Evolutionary conservation across 257 asterid species (phyloP).

Genomic region (Thymus mandschuricus): DNA sequence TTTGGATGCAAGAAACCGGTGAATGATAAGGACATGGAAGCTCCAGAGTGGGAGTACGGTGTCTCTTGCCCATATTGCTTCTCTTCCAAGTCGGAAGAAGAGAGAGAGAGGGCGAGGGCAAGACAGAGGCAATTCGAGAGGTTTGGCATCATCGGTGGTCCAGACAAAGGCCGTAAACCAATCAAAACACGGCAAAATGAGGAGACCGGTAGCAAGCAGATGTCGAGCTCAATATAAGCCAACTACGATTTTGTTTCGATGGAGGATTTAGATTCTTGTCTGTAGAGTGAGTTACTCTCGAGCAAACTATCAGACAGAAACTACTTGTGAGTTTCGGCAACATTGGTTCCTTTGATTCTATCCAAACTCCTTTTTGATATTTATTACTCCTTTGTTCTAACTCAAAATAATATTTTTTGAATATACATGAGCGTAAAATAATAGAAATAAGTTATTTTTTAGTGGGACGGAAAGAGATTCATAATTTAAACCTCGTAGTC

Average conservation of each 20-base stretch:
- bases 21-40: constrained; percentile 87
- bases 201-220: constrained; percentile 35
- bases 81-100: constrained; percentile 85
- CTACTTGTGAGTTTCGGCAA: not conserved
- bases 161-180: constrained; percentile 86
- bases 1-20: constrained; percentile 96
- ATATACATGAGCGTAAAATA: too few species aligned
- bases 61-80: constrained; percentile 91
- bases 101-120: constrained; percentile 94
- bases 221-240: constrained; percentile 41
- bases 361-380: not conserved
- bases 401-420: too few species aligned
- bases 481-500: too few species aligned
- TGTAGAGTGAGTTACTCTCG: not conserved
- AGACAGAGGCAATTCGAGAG: constrained; percentile 80
- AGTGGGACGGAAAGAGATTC: too few species aligned
- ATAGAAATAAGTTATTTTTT: too few species aligned
- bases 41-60: constrained; percentile 84
- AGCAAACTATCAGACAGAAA: not conserved
- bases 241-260: not conserved
- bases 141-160: constrained; percentile 97
- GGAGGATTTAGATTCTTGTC: too few species aligned
- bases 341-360: not conserved
- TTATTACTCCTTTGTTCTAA: too few species aligned
- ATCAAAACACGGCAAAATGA: constrained; percentile 27